A percentile compares a stretch with the other conserved stretches of the same genome.
Evolutionary conservation across 139 green algal species (phyloP).

Genomic region (Chlorella vulgaris): DNA sequence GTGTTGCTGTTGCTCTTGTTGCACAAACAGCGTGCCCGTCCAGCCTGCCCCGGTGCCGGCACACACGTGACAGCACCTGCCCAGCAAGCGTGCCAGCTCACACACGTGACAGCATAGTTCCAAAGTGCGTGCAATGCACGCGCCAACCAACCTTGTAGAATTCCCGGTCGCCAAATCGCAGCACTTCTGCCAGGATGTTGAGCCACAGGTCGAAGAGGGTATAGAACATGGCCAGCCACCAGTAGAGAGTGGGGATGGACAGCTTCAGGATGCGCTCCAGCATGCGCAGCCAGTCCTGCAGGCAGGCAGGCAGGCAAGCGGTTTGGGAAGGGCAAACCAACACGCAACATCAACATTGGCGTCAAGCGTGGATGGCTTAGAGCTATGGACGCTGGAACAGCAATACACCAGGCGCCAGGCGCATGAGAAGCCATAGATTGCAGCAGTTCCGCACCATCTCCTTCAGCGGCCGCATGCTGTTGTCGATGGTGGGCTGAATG

Average conservation of each 20-base stretch:
- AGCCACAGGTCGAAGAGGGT: slow-evolving; percentile 88
- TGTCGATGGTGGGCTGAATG: slow-evolving; percentile 80
- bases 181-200: slow-evolving; percentile 91
- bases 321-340: background rate
- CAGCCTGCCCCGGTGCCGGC: too few species aligned
- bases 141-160: slow-evolving; percentile 83
- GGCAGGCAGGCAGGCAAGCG: background rate
- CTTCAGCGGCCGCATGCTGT: slow-evolving; percentile 66
- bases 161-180: slow-evolving; percentile 90
- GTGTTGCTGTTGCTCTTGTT: background rate
- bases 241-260: slow-evolving; percentile 88
- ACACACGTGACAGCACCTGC: too few species aligned
- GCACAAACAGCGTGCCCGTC: too few species aligned
- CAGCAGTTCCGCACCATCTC: slow-evolving; percentile 47
- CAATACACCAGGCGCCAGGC: background rate
- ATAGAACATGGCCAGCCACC: slow-evolving; percentile 91
- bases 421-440: background rate
- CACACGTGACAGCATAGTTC: too few species aligned
- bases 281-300: slow-evolving; percentile 62
- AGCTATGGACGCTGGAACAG: too few species aligned
- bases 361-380: too few species aligned
- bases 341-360: background rate
- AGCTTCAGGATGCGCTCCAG: slow-evolving; percentile 92
- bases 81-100: too few species aligned
- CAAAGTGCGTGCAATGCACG: background rate